Base-by-base conservation (phyloP, 2,329 filamentous ascomycete species). In the Dissoconium aciculare region DNA sequence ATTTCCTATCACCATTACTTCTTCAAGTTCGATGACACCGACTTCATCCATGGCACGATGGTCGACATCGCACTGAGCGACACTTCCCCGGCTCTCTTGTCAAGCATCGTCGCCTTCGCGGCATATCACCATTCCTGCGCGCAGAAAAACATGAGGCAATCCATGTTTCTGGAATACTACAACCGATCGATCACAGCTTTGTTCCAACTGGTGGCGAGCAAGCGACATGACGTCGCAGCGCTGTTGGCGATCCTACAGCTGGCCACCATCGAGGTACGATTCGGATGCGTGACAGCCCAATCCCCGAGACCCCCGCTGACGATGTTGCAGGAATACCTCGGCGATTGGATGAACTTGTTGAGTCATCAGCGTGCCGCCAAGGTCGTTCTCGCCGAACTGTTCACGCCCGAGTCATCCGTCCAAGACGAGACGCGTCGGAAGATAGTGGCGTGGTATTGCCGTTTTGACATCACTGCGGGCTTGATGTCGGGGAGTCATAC, bases 341-440 rank as follows among this genome's bases (percentile, higher is more conserved):
- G 89, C 9, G 89, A 98, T 51, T 95, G 84, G 84, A 73, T 91
- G 31, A 94, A 91, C 46, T 64, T 95, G 11, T 77, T 89, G 56
- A 81, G 84, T 13, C 89, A 95, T 52, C 85, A 94, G 52, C 83
- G 78, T 50, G 89, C 87, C 8, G 89, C 89, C 0, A 72, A 79
- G 48, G 73, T 82, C 40, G 77, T 95, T 45, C 60, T 95, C 27
- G 78, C 68, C 1, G 71, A 77, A 26, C 59, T 94, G 0, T 85
- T 83, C 50, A 83, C 74, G 0, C 80, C 83, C 0, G 64, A 84
- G 38, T 78, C 73, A 0, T 72, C 81, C 26, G 73, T 77, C 59
- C 63, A 78, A 40, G 78, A 76, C 6, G 64, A 77, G 3, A 67
- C 79, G 10, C 71, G 77, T 16, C 71, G 79, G 16, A 74, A 78